Evolutionary conservation across 2,329 filamentous ascomycete genomes (phyloP), one percentile per base, ranked within the genome.

Genomic region (Ophiosphaerella narmari): DNA sequence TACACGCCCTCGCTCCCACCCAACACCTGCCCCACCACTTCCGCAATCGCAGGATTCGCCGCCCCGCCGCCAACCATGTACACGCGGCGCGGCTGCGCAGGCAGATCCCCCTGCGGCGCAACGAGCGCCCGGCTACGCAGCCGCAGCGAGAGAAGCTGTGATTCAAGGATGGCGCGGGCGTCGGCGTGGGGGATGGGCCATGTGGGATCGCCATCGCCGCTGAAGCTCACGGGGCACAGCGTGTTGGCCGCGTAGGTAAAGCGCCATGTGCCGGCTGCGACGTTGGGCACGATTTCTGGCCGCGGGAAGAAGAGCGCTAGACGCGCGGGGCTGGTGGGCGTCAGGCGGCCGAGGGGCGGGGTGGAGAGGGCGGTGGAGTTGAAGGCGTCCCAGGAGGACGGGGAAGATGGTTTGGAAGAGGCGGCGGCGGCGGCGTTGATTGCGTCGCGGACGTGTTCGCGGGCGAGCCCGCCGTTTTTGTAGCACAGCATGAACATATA

Each of bases 401-500:
- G n/a, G n/a, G n/a, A 21, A 4, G 18, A 18, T 3, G 16, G 18
- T 48, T 87, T 73, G n/a, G 68, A 80, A 2, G 53, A 36, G 24
- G 55, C 43, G 4, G 74, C 60, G 26, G 74, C 70, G 8, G 78
- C 72, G 23, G 76, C 74, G 54, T 91, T 88, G 44, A 97, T 84
- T 0, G 84, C 81, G 68, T 99, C 91, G 46, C 94, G 88, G 55
- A 97, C 85, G 65, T 89, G 86, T 72, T 99, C 94, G 38, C 94
- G 88, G 2, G 94, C 93, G 1, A 97, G 85, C 2, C 91, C 91
- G 61, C 94, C 94, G 75, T 99, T 99, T 77, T 97, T 97, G 80
- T 97, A 99, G 81, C 94, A 99, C 32, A 99, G 85, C 94, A 99
- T 99, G 76, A 99, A 97, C 94, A 99, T 97, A 82, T 96, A 97